Conservation (phyloP, 805 yeast species). For the Barnettozyma vustinii region DNA sequence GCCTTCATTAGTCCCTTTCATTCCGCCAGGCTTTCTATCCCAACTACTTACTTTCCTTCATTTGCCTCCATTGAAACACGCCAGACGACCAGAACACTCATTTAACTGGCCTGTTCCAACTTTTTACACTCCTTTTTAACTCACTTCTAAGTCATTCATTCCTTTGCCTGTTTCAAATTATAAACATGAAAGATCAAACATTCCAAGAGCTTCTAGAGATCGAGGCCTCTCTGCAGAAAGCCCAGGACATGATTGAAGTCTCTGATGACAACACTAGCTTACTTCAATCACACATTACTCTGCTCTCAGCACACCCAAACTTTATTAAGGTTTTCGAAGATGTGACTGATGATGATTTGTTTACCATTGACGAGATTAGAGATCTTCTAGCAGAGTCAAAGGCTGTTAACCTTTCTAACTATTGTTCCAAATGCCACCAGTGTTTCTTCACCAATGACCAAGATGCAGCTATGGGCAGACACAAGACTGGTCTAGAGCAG, state of each 20-base stretch:
- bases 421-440: conserved; percentile 24
- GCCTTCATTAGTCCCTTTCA: not conserved
- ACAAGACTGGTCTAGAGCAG: conserved; percentile 10
- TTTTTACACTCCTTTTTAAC: not conserved
- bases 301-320: conserved; percentile 7
- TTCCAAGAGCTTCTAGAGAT: conserved; percentile 20
- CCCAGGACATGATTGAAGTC: not conserved
- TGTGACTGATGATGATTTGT: conserved; percentile 11
- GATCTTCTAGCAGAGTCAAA: conserved; percentile 20
- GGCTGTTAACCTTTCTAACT: conserved; percentile 18
- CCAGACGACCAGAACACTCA: not conserved
- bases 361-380: conserved; percentile 28
- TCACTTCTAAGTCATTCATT: not conserved
- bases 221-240: conserved; percentile 10
- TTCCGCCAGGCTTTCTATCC: not conserved
- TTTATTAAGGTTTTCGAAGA: not conserved
- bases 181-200: conserved; percentile 14
- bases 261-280: not conserved
- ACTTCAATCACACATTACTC: conserved; percentile 10
- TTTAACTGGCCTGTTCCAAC: not conserved
- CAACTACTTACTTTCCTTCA: not conserved
- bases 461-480: conserved; percentile 14
- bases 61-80: not conserved
- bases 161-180: not conserved
- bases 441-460: conserved; percentile 21